Evolutionary conservation across 208 protist species (phyloP).

Genomic region (Crithidia brevicula): DNA sequence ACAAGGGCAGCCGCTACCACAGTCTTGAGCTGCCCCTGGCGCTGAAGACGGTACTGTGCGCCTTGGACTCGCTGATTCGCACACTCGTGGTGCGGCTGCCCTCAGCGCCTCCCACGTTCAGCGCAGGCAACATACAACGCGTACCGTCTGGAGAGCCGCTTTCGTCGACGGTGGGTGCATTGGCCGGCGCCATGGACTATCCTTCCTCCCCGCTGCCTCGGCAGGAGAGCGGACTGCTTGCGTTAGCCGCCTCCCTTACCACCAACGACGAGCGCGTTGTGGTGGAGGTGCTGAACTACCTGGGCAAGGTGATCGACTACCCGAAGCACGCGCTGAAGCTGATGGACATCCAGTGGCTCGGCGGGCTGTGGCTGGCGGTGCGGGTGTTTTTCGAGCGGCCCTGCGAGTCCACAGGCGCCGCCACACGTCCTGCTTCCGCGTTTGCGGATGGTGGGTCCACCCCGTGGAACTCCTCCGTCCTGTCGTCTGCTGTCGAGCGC

Average conservation of each 20-base stretch:
- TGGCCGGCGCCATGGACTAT: neutral
- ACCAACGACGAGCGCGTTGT: slow-evolving; percentile 55
- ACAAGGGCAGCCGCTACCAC: slow-evolving; percentile 35
- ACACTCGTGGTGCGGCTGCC: slow-evolving; percentile 15
- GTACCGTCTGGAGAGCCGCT: slow-evolving; percentile 7
- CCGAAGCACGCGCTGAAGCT: slow-evolving; percentile 64
- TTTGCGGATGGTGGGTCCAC: neutral
- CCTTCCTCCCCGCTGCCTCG: slow-evolving; percentile 1
- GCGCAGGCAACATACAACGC: neutral
- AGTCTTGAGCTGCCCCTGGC: slow-evolving; percentile 41
- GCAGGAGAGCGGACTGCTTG: slow-evolving; percentile 9
- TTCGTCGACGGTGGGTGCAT: neutral
- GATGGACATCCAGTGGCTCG: slow-evolving; percentile 74
- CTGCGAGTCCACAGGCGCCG: neutral
- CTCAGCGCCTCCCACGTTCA: neutral
- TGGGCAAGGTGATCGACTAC: slow-evolving; percentile 84
- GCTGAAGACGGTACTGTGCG: slow-evolving; percentile 46
- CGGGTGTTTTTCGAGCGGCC: slow-evolving; percentile 42
- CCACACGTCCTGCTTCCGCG: neutral
- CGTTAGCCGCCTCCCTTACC: neutral
- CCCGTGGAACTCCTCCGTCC: neutral
- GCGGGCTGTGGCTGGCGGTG: slow-evolving; percentile 77
- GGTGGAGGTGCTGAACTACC: slow-evolving; percentile 64
- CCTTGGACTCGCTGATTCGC: slow-evolving; percentile 44
- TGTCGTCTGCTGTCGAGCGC: neutral